These are phyloP conservation scores for Pythium biforme DNA, from an alignment of 352 stramenopile species.

Conservation along the genomic window DNA sequence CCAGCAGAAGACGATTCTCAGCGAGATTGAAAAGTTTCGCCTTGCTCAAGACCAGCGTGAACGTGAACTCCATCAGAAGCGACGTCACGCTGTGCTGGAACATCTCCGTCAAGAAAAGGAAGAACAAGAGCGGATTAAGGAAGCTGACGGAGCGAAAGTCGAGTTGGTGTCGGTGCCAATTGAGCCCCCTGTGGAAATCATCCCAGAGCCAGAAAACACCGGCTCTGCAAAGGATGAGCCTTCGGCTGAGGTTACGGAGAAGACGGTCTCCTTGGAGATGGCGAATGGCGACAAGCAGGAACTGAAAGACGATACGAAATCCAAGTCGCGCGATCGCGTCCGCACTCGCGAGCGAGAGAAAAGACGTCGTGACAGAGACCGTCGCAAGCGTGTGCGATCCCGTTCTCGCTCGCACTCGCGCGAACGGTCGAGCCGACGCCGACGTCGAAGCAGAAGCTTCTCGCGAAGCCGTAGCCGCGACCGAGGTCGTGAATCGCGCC, in stretches of 20 bases:
- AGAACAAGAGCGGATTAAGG: constrained; percentile 18
- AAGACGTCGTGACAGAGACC: constrained; percentile 21
- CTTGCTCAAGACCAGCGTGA: constrained; percentile 42
- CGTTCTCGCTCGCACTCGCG: constrained; percentile 31
- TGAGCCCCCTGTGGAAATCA: constrained; percentile 13
- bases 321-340: too few relatives aligned
- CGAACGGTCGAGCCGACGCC: constrained; percentile 29
- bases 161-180: too few relatives aligned
- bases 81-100: constrained; percentile 31
- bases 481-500: constrained; percentile 21
- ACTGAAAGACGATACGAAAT: neutral
- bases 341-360: constrained; percentile 20
- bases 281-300: too few relatives aligned
- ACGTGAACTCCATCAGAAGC: constrained; percentile 34
- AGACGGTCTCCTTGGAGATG: neutral
- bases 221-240: too few relatives aligned
- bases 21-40: constrained; percentile 46
- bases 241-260: too few relatives aligned
- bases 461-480: constrained; percentile 34
- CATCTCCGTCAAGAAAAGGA: constrained; percentile 28
- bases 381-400: constrained; percentile 24
- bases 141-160: too few relatives aligned
- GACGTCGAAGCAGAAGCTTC: constrained; percentile 29
- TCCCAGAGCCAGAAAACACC: neutral
- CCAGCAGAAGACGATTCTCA: constrained; percentile 42